A percentile compares a stretch with the other conserved stretches of the same genome.
Evolutionary conservation across 371 early-diverging fungal genomes (phyloP).

Genomic region (Dipsacomyces acuminosporus): DNA sequence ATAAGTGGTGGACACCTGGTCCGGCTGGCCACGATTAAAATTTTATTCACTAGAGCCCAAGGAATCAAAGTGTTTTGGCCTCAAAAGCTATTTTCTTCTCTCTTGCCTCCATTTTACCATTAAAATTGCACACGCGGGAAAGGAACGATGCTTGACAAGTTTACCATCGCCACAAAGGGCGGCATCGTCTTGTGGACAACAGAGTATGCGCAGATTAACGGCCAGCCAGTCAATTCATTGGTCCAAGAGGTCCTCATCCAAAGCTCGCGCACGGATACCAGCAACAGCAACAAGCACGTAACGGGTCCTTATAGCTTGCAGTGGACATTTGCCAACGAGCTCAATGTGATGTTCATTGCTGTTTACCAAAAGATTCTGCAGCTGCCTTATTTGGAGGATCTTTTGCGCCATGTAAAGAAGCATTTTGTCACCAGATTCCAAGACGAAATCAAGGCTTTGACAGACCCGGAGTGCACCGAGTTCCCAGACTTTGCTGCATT

Average conservation of each 20-base stretch:
- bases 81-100: no score
- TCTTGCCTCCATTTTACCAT: no score
- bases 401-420: slow-evolving; percentile 61
- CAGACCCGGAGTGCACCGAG: slow-evolving; percentile 12
- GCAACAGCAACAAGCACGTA: slow-evolving; percentile 49
- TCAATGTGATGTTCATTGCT: slow-evolving; percentile 87
- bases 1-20: no score
- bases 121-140: background rate
- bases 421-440: slow-evolving; percentile 34
- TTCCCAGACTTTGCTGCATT: slow-evolving; percentile 41
- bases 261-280: slow-evolving; percentile 61
- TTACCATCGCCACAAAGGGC: slow-evolving; percentile 72
- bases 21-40: no score
- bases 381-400: slow-evolving; percentile 78
- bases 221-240: slow-evolving; percentile 66
- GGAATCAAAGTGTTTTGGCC: no score
- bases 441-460: slow-evolving; percentile 17
- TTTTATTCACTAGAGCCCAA: no score
- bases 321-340: slow-evolving; percentile 82
- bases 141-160: slow-evolving; percentile 81
- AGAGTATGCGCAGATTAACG: slow-evolving; percentile 53
- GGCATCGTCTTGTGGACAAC: slow-evolving; percentile 80
- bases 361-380: slow-evolving; percentile 86
- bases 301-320: slow-evolving; percentile 66
- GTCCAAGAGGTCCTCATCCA: slow-evolving; percentile 77